phyloP scores from a whole-genome alignment of 2,329 filamentous ascomycete species.

The Decorospora gaudefroyi region DNA sequence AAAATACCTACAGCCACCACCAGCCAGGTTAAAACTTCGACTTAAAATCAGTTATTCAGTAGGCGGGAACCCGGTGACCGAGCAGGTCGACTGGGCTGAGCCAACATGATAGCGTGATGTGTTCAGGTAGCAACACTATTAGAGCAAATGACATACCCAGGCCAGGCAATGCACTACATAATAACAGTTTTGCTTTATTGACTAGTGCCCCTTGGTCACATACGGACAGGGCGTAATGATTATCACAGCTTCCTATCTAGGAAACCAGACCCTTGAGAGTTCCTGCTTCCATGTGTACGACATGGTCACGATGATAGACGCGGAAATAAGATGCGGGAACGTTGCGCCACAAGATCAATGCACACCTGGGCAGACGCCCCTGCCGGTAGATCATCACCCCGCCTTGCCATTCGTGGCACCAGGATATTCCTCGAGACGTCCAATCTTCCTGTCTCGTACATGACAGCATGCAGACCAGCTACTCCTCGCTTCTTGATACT shows the following conservation, averaged over 20 bases:
- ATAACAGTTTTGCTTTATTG: no score
- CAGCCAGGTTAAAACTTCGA: slow-evolving; percentile 73
- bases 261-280: background rate
- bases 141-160: slow-evolving; percentile 18
- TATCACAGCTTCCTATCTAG: background rate
- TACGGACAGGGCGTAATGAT: no score
- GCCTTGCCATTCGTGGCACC: background rate
- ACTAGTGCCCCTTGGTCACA: no score
- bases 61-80: slow-evolving; percentile 71
- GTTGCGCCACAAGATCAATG: slow-evolving; percentile 15
- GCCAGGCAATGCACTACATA: no score
- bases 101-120: slow-evolving; percentile 51
- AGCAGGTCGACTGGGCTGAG: slow-evolving; percentile 97
- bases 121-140: slow-evolving; percentile 11
- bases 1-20: slow-evolving; percentile 64
- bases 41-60: slow-evolving; percentile 82
- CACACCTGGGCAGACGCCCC: no score
- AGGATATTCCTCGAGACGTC: no score
- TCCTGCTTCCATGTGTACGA: background rate
- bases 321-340: slow-evolving; percentile 20
- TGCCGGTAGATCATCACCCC: slow-evolving; percentile 7
- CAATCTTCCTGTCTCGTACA: background rate
- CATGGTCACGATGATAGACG: slow-evolving; percentile 2
- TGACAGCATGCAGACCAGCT: no score
- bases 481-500: no score